A percentile compares a stretch with the other conserved stretches of the same genome.
These are phyloP conservation scores for Heliosperma pusillum DNA, from an alignment of 148 eudicot species.

Conservation along the genomic window DNA sequence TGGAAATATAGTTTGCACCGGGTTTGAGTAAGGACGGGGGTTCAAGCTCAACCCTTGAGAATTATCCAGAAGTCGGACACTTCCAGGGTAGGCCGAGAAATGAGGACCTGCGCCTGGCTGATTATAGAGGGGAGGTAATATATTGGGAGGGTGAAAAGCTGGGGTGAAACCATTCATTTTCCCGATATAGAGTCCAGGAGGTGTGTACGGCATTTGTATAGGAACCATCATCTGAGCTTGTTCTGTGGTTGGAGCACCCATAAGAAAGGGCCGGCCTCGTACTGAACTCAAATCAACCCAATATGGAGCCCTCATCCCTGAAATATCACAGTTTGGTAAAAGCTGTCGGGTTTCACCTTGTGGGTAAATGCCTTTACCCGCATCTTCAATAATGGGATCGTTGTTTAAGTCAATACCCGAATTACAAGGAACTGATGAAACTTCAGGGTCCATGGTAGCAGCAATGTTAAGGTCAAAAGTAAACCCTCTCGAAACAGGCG, in stretches of 20 bases:
- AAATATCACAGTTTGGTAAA: slow-evolving; percentile 2
- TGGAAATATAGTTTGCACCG: slow-evolving; percentile 23
- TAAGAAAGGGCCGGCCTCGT: slow-evolving; percentile 22
- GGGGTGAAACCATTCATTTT: slow-evolving; percentile 19
- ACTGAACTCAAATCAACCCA: slow-evolving; percentile 39
- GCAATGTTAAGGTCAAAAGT: slow-evolving; percentile 50
- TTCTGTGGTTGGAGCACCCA: slow-evolving; percentile 33
- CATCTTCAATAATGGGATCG: slow-evolving; percentile 1
- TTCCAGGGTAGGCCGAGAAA: slow-evolving; percentile 21
- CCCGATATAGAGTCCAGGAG: slow-evolving; percentile 34
- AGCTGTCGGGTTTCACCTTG: slow-evolving; percentile 25
- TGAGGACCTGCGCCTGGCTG: slow-evolving; percentile 24
- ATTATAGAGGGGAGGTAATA: slow-evolving; percentile 24
- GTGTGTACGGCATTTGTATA: slow-evolving; percentile 31
- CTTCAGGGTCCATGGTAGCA: slow-evolving; percentile 31
- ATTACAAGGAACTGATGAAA: neutral
- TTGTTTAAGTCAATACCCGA: slow-evolving; percentile 36
- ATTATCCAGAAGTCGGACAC: slow-evolving; percentile 26
- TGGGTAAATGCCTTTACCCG: neutral
- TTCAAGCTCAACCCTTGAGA: slow-evolving; percentile 22
- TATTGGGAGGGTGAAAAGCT: slow-evolving; percentile 16
- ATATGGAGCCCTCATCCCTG: slow-evolving; percentile 22
- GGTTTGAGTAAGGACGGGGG: slow-evolving; percentile 20
- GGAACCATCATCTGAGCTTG: slow-evolving; percentile 33
- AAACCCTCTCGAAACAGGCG: slow-evolving; percentile 16